These are phyloP conservation scores for Lodderomyces parapsilosis DNA, from an alignment of 1,139 yeast genomes.

Conservation along the genomic window DNA sequence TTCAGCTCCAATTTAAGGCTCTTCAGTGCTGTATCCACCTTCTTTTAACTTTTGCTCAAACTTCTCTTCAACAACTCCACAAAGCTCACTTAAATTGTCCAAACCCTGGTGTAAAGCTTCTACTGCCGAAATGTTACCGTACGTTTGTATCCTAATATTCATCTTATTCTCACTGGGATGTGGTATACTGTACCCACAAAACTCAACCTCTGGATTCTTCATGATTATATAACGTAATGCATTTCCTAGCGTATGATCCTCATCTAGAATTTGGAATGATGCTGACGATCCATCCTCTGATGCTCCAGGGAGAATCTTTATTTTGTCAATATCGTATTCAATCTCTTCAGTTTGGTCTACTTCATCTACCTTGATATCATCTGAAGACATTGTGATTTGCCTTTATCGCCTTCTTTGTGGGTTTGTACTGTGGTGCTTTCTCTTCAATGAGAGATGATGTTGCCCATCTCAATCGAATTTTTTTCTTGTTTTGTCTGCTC, in stretches of 20 bases:
- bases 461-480: neutral
- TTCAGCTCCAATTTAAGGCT: constrained; percentile 8
- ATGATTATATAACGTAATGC: constrained; percentile 89
- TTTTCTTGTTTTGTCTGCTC: neutral
- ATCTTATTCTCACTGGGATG: constrained; percentile 94
- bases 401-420: neutral
- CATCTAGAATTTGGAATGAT: constrained; percentile 87
- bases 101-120: constrained; percentile 93
- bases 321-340: constrained; percentile 50
- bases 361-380: constrained; percentile 4
- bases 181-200: constrained; percentile 98
- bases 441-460: constrained; percentile 1
- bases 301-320: constrained; percentile 77
- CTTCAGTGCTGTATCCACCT: constrained; percentile 48
- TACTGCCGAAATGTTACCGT: constrained; percentile 83
- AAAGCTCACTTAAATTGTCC: constrained; percentile 78
- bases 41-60: constrained; percentile 65
- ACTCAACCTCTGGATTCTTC: constrained; percentile 97
- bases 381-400: constrained; percentile 1
- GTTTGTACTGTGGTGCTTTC: neutral
- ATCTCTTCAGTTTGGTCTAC: constrained; percentile 24
- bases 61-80: constrained; percentile 77
- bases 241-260: constrained; percentile 95
- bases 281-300: constrained; percentile 95
- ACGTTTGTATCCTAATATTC: constrained; percentile 91